These are phyloP conservation scores for Kodamaea arcana DNA, from an alignment of 1,139 yeast species.

Conservation along the genomic window DNA sequence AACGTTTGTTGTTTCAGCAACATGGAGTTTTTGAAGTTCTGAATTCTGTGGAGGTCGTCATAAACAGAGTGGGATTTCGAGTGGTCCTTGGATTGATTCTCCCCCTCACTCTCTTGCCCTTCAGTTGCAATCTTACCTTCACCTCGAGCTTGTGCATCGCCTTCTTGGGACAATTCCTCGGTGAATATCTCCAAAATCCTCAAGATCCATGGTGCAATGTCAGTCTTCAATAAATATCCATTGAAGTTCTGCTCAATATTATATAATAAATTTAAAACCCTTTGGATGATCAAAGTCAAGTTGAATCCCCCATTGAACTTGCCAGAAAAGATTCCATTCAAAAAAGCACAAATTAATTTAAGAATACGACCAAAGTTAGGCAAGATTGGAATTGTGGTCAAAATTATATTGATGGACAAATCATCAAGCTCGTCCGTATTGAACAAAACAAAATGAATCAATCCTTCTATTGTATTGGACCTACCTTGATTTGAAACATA, in stretches of 20 bases:
- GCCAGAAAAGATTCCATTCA: conserved; percentile 19
- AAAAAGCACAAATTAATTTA: conserved; percentile 27
- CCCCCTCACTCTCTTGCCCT: not conserved
- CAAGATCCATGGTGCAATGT: conserved; percentile 38
- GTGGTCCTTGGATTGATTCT: not conserved
- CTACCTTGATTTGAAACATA: conserved; percentile 4
- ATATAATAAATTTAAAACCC: conserved; percentile 21
- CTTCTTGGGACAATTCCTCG: no score
- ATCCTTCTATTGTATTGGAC: conserved; percentile 51
- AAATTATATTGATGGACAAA: conserved; percentile 39
- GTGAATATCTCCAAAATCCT: conserved; percentile 30
- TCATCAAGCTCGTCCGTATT: conserved; percentile 23
- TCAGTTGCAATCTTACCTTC: conserved; percentile 1
- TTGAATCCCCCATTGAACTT: conserved; percentile 22
- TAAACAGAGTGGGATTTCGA: not conserved
- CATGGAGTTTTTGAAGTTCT: conserved; percentile 30
- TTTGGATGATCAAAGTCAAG: conserved; percentile 10
- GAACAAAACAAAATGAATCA: conserved; percentile 71
- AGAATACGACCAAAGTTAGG: conserved; percentile 56
- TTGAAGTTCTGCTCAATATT: conserved; percentile 33
- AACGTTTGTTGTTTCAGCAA: conserved; percentile 33
- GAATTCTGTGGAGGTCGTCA: conserved; percentile 11
- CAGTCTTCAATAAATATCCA: conserved; percentile 39
- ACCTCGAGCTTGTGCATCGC: not conserved
- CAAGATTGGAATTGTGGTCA: conserved; percentile 60